Evolutionary conservation across 345 rosid species (phyloP).

Genomic region (Alliaria petiolata): DNA sequence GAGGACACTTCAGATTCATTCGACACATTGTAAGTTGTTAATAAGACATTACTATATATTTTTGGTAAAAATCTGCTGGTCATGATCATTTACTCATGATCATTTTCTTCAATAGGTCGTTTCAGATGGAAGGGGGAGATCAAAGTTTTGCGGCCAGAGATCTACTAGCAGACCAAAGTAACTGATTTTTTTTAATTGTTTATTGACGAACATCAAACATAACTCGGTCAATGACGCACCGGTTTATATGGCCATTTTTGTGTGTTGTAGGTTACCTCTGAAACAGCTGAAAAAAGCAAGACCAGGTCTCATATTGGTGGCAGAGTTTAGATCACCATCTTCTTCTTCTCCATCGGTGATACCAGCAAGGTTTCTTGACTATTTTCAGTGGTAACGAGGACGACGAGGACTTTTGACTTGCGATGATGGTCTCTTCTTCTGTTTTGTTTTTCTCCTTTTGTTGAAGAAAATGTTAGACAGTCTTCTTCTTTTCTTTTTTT

Average conservation of each 20-base stretch:
- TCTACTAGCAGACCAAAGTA: not conserved
- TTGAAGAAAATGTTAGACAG: too few species aligned
- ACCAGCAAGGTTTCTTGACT: too few species aligned
- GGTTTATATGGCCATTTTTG: not conserved
- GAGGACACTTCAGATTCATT: not conserved
- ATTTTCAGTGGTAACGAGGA: too few species aligned
- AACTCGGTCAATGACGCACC: not conserved
- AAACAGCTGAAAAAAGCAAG: too few species aligned
- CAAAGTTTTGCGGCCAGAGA: not conserved
- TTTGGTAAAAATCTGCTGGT: not conserved
- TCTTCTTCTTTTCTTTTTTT: too few species aligned
- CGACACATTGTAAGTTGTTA: constrained; percentile 13
- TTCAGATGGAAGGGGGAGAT: not conserved
- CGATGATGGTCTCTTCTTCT: too few species aligned
- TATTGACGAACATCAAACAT: not conserved
- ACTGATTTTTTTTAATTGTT: not conserved
- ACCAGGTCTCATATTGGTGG: too few species aligned
- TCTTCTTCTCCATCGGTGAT: too few species aligned
- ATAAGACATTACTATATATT: not conserved
- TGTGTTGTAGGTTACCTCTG: too few species aligned
- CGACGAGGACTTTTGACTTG: too few species aligned
- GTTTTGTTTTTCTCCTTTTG: too few species aligned
- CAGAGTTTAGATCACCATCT: too few species aligned
- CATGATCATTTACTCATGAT: not conserved
- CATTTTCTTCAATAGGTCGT: not conserved